These are phyloP conservation scores for Macrocybe sp. DNA, from an alignment of 1,284 basidiomycete genomes.

Conservation along the genomic window DNA sequence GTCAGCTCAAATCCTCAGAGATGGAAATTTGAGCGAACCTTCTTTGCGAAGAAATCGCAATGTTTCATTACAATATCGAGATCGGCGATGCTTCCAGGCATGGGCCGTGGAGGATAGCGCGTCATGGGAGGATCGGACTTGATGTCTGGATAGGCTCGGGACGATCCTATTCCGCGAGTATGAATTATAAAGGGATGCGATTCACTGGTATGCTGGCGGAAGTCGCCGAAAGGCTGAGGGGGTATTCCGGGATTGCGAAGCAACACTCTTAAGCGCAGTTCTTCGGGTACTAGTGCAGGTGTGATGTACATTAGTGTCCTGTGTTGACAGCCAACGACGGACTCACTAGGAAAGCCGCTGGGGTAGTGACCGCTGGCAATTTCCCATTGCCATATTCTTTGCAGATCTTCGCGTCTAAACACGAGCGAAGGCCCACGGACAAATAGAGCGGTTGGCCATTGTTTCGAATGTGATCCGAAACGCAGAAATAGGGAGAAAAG, in stretches of 20 bases:
- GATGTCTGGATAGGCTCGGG: conserved; percentile 73
- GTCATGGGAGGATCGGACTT: conserved; percentile 50
- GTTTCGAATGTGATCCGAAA: conserved; percentile 50
- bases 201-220: conserved; percentile 33
- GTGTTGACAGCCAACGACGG: background rate
- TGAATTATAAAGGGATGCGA: too few relatives aligned
- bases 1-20: conserved; percentile 2
- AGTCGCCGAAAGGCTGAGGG: conserved; percentile 42
- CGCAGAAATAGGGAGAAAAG: conserved; percentile 56
- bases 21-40: conserved; percentile 42
- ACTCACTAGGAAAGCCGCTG: conserved; percentile 62
- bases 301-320: conserved; percentile 5
- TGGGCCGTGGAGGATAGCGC: conserved; percentile 80
- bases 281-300: conserved; percentile 57
- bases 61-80: conserved; percentile 84
- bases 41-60: conserved; percentile 80
- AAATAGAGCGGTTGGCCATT: conserved; percentile 64
- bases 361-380: conserved; percentile 89
- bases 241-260: conserved; percentile 73
- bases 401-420: conserved; percentile 70
- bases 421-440: conserved; percentile 67
- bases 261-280: conserved; percentile 52
- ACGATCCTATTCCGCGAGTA: conserved; percentile 67
- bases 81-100: conserved; percentile 78
- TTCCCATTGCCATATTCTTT: conserved; percentile 92